Evolutionary conservation across 805 yeast genomes (phyloP), one percentile per base, ranked within the genome.

Genomic region (Blastobotrys mokoenaii): DNA sequence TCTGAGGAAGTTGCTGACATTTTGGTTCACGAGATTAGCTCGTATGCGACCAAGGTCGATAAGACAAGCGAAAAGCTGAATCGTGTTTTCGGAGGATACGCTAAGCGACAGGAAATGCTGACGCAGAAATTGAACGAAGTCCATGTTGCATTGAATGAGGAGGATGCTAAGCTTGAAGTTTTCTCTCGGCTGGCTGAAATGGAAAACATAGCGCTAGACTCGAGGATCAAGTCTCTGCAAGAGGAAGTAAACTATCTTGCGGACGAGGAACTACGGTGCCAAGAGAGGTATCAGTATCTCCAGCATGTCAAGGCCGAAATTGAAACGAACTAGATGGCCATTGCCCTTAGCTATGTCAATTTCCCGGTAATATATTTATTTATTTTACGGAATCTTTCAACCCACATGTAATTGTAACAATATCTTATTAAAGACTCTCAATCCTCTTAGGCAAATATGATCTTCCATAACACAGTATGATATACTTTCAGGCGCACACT

Each of bases 11-110:
- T 18, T 20, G 38, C 27, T 20, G 37, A 36, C 32, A 25, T 14
- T 10, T 20, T 33, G 2, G 18, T 39, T 15, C 38, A 25, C 5
- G 33, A 38, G 15, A 20, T 48, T 1, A 59, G 62, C 1, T 50
- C 51, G 33, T 51, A 50, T 7, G 57, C 67, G 4, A 55, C 59
- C 35, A 57, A 52, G 33, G 53, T 59, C 17, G 71, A 67, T 43
- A 54, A 59, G 38, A 8, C 27, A 5, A 22, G 27, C 27, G 27
- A 22, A 22, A 62, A 60, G 36, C 50, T 66, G 29, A 40, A 44
- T 2, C 25, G 56, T 3, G 44, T 58, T 35, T 54, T 64, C 11
- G 65, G 59, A n/a, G 71, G 70, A 0, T 68, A 66, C 46, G 29
- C 52, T 17, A 62, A 62, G 40, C 61, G 68, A 17, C 61, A 55